Base-by-base conservation (phyloP, 768 basidiomycete species). In the Hygrophoropsis aurantiaca region DNA sequence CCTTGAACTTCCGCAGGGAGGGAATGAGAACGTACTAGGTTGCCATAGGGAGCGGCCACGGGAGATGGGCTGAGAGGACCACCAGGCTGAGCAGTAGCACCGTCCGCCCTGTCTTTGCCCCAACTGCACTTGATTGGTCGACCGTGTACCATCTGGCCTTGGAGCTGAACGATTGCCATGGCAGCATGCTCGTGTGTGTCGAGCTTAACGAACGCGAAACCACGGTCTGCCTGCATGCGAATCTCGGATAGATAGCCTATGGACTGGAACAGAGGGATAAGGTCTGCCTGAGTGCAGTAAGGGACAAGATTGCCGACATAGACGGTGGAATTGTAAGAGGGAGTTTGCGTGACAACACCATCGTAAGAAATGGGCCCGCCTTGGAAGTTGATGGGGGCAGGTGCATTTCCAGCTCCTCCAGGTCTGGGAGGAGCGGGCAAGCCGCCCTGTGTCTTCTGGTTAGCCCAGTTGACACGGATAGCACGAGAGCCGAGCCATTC, bases 401-500 rank as follows among this genome's bases (percentile, higher is more conserved):
- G 90, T 23, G 90, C 87, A 49, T 78, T 75, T 44, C 84, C 75
- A 47, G 62, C 77, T n/a, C 58, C 67, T 46, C 69, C 74, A 21
- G 64, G 58, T 44, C 75, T 72, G 56, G 80, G 65, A 25, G 65
- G 58, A 51, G 59, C 65, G 50, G 69, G 61, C 9, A 54, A 53
- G 0, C 15, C 43, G 47, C 84, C 90, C 69, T 95, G 93, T 15
- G 94, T 97, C 76, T 98, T 97, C 73, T 98, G 95, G 74, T 98
- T 98, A 44, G 97, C 97, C 95, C 95, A 99, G 74, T 99, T 99
- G 69, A 98, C 95, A 56, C 97, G 87, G 61, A 99, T 99, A 52
- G 97, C 97, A 51, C 97, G 84, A 24, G 93, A 93, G 40, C 97
- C 97, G 30, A 99, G 80, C 93, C 93, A 99, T 77, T 99, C 95